These are phyloP conservation scores for Citrus hindsii DNA, from an alignment of 345 rosid species.

Conservation along the genomic window DNA sequence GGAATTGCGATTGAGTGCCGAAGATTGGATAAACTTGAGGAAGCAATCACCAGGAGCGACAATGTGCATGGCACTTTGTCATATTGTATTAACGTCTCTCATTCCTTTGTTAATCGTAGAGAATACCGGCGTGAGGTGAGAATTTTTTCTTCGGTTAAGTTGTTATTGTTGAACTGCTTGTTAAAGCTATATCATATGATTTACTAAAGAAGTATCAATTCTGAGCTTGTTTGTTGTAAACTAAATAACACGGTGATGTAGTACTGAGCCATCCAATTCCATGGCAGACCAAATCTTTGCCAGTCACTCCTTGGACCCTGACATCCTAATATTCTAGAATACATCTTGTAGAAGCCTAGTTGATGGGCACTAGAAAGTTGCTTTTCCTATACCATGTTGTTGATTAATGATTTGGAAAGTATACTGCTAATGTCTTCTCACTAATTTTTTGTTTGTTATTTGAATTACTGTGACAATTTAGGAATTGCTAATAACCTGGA, in stretches of 20 bases:
- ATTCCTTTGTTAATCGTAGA: conserved; percentile 83
- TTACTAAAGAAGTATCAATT: not conserved
- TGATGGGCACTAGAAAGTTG: not conserved
- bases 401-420: not conserved
- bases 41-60: conserved; percentile 88
- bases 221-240: not conserved
- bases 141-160: not conserved
- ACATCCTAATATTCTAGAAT: not conserved
- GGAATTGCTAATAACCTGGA: not conserved
- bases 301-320: not conserved
- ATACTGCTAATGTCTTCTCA: not conserved
- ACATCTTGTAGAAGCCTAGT: not conserved
- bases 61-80: conserved; percentile 80
- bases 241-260: not conserved
- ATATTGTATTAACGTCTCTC: conserved; percentile 84
- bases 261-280: not conserved
- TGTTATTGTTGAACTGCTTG: not conserved
- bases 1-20: conserved; percentile 98
- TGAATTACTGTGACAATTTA: not conserved
- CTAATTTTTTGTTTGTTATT: not conserved
- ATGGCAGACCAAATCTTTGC: not conserved
- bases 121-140: conserved; percentile 91
- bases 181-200: not conserved
- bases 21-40: conserved; percentile 94
- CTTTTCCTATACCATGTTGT: not conserved